These are phyloP conservation scores for Zelonia costaricensis DNA, from an alignment of 208 protist genomes.

Conservation along the genomic window DNA sequence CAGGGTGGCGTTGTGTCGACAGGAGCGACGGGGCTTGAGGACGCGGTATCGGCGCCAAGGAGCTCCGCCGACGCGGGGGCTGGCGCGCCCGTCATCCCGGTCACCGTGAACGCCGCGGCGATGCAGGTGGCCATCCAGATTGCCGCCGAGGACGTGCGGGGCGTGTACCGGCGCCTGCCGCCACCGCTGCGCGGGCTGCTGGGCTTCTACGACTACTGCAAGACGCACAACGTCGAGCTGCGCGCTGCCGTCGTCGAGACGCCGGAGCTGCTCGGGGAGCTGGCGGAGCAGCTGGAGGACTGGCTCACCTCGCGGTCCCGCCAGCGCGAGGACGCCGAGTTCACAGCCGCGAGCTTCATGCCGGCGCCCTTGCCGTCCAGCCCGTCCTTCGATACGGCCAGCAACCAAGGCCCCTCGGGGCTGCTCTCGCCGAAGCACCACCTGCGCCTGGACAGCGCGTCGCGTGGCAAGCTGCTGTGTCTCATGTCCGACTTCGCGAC, in stretches of 20 bases:
- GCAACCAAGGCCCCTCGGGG: neutral
- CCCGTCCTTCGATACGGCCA: neutral
- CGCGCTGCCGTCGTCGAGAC: conserved; percentile 35
- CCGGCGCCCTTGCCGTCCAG: neutral
- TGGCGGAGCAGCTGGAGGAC: conserved; percentile 22
- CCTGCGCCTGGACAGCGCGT: conserved; percentile 13
- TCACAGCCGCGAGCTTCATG: neutral
- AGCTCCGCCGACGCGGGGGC: too few relatives aligned
- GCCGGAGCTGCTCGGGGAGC: conserved; percentile 30
- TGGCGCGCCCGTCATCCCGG: conserved; percentile 11
- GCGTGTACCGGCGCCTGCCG: conserved; percentile 12
- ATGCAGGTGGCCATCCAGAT: neutral
- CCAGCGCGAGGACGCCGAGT: conserved; percentile 10
- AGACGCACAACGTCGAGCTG: conserved; percentile 35
- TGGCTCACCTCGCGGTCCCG: conserved; percentile 19
- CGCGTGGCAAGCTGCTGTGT: conserved; percentile 24
- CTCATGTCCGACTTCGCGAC: conserved; percentile 30
- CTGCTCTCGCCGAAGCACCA: neutral
- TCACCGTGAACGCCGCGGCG: conserved; percentile 9
- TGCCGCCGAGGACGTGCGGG: neutral
- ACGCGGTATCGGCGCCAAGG: too few relatives aligned
- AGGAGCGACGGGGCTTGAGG: too few relatives aligned
- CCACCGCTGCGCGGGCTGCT: conserved; percentile 25
- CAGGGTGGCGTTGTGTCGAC: too few relatives aligned
- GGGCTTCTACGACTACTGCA: conserved; percentile 53